Evolutionary conservation across 768 basidiomycete genomes (phyloP), one percentile per base, ranked within the genome.

Genomic region (Pholiota microspora): DNA sequence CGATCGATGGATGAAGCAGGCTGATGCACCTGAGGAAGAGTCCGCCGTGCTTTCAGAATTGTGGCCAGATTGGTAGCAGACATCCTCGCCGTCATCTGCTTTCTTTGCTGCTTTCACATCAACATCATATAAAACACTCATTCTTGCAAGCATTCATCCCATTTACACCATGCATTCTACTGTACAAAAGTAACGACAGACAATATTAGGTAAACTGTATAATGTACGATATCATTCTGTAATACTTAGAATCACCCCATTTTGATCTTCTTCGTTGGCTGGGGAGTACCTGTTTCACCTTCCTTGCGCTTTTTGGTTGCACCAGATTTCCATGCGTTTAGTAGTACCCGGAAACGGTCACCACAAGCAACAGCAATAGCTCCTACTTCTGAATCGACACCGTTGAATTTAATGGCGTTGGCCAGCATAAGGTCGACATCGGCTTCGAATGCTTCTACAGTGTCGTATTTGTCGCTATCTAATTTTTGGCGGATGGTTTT

Each of bases 361-460:
- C 73, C 74, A 45, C 86, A 64, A 27, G 67, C 62, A n/a, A 71
- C 62, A 7, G 89, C 81, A 34, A 88, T 71, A 38, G 72, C 65
- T 13, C 87, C 92, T n/a, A 92, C 89, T 54, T 91, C 88, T 2
- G 89, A 90, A 42, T 87, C 85, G 1, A 74, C 73, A 0, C 89
- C 89, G 60, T 98, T 98, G 79, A 97, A 98, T 50, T 79, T 82
- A 67, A 89, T 81, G 13, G 95, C 92, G 65, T 98, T 98, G 56
- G 82, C 73, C 55, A 92, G 70, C 94, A 98, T 96, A 38, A 95
- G 78, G 40, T 88, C 82, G 51, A 95, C 71, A 66, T 98, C 96
- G 1, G 85, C 88, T 65, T 92, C 88, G 63, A 96, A 86, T 2
- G 83, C 84, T 44, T 90, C 88, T 49, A 84, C 69, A 2, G 84